phyloP scores from a whole-genome alignment of 2,329 filamentous ascomycete species.

The Fusarium sarcochroum region DNA sequence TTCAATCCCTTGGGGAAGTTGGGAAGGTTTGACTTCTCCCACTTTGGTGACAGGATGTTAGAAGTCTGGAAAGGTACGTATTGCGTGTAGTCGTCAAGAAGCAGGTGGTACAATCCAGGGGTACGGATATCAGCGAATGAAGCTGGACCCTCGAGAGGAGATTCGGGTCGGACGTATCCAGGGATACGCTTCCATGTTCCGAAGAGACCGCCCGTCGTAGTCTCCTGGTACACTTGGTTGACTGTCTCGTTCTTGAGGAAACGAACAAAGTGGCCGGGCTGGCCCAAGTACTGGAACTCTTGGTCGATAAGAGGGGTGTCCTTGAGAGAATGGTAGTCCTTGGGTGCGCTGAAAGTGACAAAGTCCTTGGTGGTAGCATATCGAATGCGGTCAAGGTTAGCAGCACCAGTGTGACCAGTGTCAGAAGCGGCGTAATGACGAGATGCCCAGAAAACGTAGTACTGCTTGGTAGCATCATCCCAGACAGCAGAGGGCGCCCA shows the following conservation, averaged over 20 bases:
- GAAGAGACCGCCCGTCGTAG: conserved; percentile 60
- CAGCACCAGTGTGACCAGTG: conserved; percentile 59
- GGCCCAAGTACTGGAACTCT: conserved; percentile 61
- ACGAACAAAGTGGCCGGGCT: conserved; percentile 57
- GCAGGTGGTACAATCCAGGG: conserved; percentile 55
- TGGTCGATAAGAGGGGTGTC: conserved; percentile 64
- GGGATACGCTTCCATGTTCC: conserved; percentile 61
- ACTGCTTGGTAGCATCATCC: conserved; percentile 55
- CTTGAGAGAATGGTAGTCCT: conserved; percentile 58
- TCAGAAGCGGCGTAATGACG: conserved; percentile 61
- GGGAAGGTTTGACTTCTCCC: conserved; percentile 53
- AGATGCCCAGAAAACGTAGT: conserved; percentile 64
- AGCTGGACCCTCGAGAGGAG: conserved; percentile 55
- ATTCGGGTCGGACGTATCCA: conserved; percentile 52
- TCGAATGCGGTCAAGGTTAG: conserved; percentile 60
- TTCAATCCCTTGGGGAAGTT: conserved; percentile 61
- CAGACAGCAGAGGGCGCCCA: conserved; percentile 57
- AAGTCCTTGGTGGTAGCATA: conserved; percentile 67
- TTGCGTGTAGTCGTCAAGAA: conserved; percentile 61
- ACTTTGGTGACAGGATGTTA: conserved; percentile 51
- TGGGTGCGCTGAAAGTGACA: conserved; percentile 60
- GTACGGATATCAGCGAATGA: conserved; percentile 56
- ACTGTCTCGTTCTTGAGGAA: conserved; percentile 67
- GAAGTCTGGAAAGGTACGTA: conserved; percentile 62
- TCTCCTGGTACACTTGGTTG: conserved; percentile 64